phyloP scores from a whole-genome alignment of 2,329 filamentous ascomycete species.

The Neophaeococcomyces mojaviensis region DNA sequence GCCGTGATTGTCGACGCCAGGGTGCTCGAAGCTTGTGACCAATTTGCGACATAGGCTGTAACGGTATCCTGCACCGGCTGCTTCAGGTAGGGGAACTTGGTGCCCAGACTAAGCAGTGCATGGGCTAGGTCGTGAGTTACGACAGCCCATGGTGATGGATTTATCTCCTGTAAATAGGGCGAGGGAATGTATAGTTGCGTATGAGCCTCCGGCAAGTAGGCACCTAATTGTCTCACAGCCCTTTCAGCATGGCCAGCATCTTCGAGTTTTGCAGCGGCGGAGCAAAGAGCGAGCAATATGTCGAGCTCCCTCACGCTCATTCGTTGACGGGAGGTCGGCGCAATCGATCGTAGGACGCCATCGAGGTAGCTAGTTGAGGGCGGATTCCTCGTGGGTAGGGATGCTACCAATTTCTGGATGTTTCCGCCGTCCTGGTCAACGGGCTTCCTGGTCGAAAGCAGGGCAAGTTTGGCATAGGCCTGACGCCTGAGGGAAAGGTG shows the following conservation, averaged over 20 bases:
- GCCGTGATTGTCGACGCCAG: slow-evolving; percentile 49
- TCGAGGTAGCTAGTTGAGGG: slow-evolving; percentile 28
- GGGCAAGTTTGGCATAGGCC: slow-evolving; percentile 38
- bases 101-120: slow-evolving; percentile 73
- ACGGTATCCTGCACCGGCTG: slow-evolving; percentile 60
- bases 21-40: slow-evolving; percentile 54
- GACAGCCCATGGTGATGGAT: slow-evolving; percentile 82
- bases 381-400: slow-evolving; percentile 23
- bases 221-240: slow-evolving; percentile 69
- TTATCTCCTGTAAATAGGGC: slow-evolving; percentile 72
- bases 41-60: slow-evolving; percentile 64
- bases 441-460: slow-evolving; percentile 31
- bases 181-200: slow-evolving; percentile 70
- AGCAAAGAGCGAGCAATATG: slow-evolving; percentile 82
- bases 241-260: slow-evolving; percentile 66
- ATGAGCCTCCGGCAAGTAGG: slow-evolving; percentile 80
- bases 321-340: slow-evolving; percentile 31
- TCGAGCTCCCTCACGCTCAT: slow-evolving; percentile 79
- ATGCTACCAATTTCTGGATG: slow-evolving; percentile 30
- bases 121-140: slow-evolving; percentile 70
- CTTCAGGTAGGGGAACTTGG: slow-evolving; percentile 62
- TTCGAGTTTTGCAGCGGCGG: slow-evolving; percentile 70
- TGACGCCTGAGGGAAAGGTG: slow-evolving; percentile 29
- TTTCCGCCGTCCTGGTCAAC: slow-evolving; percentile 26
- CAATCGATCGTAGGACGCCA: slow-evolving; percentile 30